Evolutionary conservation across 2,329 filamentous ascomycete species (phyloP).

Genomic region (Verticillium longisporum): DNA sequence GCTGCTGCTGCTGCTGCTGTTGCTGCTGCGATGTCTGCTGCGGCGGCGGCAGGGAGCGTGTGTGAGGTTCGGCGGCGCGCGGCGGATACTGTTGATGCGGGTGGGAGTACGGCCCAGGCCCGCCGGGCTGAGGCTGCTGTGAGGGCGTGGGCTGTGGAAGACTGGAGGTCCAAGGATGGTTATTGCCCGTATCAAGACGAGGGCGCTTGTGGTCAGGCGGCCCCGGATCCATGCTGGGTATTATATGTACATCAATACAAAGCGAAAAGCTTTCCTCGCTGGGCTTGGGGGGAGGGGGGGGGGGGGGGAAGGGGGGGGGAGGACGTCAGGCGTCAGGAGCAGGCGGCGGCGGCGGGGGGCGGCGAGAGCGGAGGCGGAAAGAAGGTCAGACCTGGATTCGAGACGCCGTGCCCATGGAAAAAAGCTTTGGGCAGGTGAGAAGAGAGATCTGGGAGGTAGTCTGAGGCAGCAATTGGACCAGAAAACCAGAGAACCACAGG

Average conservation of each 20-base stretch:
- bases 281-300: slow-evolving; percentile 10
- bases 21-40: slow-evolving; percentile 11
- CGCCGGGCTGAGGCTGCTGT: slow-evolving; percentile 28
- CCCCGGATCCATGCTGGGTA: slow-evolving; percentile 53
- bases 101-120: slow-evolving; percentile 28
- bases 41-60: slow-evolving; percentile 14
- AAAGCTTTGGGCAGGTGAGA: slow-evolving; percentile 16
- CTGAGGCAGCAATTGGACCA: slow-evolving; percentile 1
- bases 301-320: slow-evolving; percentile 11
- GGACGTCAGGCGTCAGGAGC: not conserved
- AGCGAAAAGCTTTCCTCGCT: slow-evolving; percentile 7
- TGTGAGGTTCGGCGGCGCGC: slow-evolving; percentile 30
- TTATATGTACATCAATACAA: slow-evolving; percentile 31
- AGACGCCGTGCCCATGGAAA: slow-evolving; percentile 21
- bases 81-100: slow-evolving; percentile 23
- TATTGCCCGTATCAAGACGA: slow-evolving; percentile 42
- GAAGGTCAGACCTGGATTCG: slow-evolving; percentile 14
- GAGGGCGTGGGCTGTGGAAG: slow-evolving; percentile 27
- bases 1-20: slow-evolving; percentile 3
- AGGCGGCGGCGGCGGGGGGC: not conserved
- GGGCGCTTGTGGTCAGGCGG: slow-evolving; percentile 53
- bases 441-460: slow-evolving; percentile 15
- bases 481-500: not conserved
- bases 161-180: slow-evolving; percentile 34
- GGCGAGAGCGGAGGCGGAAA: slow-evolving; percentile 8